Percentiles rank a stretch among this genome's conserved stretches.
These are phyloP conservation scores for Pugionium dolabratum DNA, from an alignment of 345 rosid species.

Conservation along the genomic window DNA sequence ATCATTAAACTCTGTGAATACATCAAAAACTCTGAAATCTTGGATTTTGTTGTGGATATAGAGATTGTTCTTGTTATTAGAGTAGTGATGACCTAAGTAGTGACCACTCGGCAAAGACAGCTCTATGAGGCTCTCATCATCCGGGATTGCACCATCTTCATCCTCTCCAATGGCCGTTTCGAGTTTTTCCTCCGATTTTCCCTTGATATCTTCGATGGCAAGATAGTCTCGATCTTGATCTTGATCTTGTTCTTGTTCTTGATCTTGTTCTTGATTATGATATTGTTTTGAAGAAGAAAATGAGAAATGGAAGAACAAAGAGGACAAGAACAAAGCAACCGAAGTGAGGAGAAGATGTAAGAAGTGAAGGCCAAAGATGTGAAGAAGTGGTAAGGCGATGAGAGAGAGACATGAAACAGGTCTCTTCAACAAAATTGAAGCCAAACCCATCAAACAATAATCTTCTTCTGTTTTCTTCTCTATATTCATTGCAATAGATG, in stretches of 20 bases:
- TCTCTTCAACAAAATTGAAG: slow-evolving; percentile 41
- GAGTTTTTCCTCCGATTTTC: background rate
- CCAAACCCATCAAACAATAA: slow-evolving; percentile 39
- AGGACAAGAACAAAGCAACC: slow-evolving; percentile 43
- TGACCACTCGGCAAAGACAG: slow-evolving; percentile 69
- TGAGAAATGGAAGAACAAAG: slow-evolving; percentile 36
- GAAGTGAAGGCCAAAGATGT: slow-evolving; percentile 40
- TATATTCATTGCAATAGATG: slow-evolving; percentile 27
- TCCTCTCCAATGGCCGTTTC: slow-evolving; percentile 18
- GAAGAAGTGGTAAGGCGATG: slow-evolving; percentile 37
- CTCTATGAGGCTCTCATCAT: slow-evolving; percentile 76
- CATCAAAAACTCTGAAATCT: slow-evolving; percentile 41
- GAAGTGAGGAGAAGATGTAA: slow-evolving; percentile 44
- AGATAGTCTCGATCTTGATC: slow-evolving; percentile 39
- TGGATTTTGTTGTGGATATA: slow-evolving; percentile 31
- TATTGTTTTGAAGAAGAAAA: slow-evolving; percentile 17
- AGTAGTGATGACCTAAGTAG: slow-evolving; percentile 38
- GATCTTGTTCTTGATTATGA: slow-evolving; percentile 18
- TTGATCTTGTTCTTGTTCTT: slow-evolving; percentile 4
- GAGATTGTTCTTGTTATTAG: slow-evolving; percentile 28
- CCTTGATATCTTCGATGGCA: background rate
- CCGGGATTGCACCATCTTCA: slow-evolving; percentile 54
- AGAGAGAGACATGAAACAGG: slow-evolving; percentile 43
- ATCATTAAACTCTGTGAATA: slow-evolving; percentile 48
- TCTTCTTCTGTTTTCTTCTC: slow-evolving; percentile 28